phyloP scores from a whole-genome alignment of 108 stramenopile genomes.

The Stephanodiscus triporus region DNA sequence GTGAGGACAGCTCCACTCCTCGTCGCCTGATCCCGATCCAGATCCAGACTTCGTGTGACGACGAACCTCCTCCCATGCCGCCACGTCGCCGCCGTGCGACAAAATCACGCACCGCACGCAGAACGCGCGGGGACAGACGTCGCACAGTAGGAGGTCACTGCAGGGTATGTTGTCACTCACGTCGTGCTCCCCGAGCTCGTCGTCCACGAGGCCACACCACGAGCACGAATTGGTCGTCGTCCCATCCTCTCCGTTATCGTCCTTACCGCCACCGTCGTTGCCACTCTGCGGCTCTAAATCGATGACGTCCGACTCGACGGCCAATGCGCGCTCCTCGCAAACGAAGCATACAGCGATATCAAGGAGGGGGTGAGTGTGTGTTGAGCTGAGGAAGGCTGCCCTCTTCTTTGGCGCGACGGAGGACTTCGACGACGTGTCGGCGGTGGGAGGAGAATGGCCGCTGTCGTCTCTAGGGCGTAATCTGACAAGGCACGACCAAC shows the following conservation, averaged over 20 bases:
- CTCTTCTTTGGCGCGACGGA: not conserved
- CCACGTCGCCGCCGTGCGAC: constrained; percentile 20
- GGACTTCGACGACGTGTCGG: not conserved
- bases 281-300: not conserved
- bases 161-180: constrained; percentile 1
- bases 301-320: constrained; percentile 35
- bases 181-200: constrained; percentile 8
- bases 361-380: constrained; percentile 62
- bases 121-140: constrained; percentile 54
- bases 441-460: not conserved
- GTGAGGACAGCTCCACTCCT: constrained; percentile 46
- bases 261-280: not conserved
- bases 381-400: constrained; percentile 23
- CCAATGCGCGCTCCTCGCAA: constrained; percentile 51
- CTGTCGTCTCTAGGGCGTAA: not conserved
- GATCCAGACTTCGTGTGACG: not conserved
- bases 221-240: constrained; percentile 22
- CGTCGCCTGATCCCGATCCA: not conserved
- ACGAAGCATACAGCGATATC: constrained; percentile 51
- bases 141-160: constrained; percentile 48
- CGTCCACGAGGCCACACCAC: constrained; percentile 36
- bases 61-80: constrained; percentile 21
- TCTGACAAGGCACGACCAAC: constrained; percentile 9
- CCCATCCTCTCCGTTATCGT: constrained; percentile 12
- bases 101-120: constrained; percentile 45